phyloP scores from a whole-genome alignment of 2,329 filamentous ascomycete species.

The Sarocladium kiliense region DNA sequence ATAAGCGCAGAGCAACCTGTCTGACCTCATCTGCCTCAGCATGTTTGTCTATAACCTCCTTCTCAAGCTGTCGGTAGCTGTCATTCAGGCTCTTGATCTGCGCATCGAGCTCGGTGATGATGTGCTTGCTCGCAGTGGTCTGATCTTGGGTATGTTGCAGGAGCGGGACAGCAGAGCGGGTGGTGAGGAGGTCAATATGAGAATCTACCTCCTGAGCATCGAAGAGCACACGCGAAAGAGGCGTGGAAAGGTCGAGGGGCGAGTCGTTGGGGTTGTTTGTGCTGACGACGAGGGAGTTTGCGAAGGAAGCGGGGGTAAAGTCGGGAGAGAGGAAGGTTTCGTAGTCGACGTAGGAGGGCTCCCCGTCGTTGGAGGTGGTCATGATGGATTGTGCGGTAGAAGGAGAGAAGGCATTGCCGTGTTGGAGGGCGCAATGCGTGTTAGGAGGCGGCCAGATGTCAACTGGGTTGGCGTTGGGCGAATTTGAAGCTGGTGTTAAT shows the following conservation, averaged over 20 bases:
- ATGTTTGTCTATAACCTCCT: constrained; percentile 81
- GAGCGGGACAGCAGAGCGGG: constrained; percentile 74
- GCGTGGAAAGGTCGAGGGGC: constrained; percentile 88
- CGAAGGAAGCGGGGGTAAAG: constrained; percentile 78
- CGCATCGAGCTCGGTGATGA: constrained; percentile 71
- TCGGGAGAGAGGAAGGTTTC: constrained; percentile 79
- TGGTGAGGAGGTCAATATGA: constrained; percentile 86
- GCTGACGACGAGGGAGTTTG: constrained; percentile 79
- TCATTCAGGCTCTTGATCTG: constrained; percentile 78
- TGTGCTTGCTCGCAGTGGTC: constrained; percentile 63
- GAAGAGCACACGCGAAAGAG: constrained; percentile 88
- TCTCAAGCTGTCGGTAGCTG: constrained; percentile 79
- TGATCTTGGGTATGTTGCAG: constrained; percentile 73
- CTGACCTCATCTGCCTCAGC: constrained; percentile 80
- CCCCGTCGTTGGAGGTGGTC: constrained; percentile 32
- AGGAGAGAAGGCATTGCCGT: background rate
- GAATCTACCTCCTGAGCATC: constrained; percentile 97
- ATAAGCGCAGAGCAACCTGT: constrained; percentile 69
- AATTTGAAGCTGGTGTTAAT: background rate
- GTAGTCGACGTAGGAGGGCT: constrained; percentile 91
- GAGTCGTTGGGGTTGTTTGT: constrained; percentile 92
- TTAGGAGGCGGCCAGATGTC: too few relatives aligned
- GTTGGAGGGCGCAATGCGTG: background rate
- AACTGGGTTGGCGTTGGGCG: too few relatives aligned
- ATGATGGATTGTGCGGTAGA: background rate